Base-by-base conservation (phyloP, 192 early-diverging fungal species). In the Phycomyces nitens region DNA sequence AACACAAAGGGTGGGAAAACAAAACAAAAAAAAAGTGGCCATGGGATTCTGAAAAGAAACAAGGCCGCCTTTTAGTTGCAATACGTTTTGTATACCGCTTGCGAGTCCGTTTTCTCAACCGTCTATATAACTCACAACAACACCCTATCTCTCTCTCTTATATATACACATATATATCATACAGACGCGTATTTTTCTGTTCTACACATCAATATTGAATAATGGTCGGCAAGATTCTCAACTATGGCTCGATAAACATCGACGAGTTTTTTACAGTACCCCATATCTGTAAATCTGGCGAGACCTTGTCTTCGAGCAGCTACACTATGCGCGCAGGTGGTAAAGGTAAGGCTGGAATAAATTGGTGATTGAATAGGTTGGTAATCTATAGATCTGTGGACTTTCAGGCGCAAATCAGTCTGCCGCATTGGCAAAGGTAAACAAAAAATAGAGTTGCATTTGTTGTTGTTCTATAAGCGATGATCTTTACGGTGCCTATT, bases 331-430 rank as follows among this genome's bases (percentile, higher is more conserved):
- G 80, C 26, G 80, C 87, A 7, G 90, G 89, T 53, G 90, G 90
- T 26, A 92, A 92, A 74, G 89, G 80, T 80, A 66, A 42, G 8
- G 18, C 8, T 5, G 16, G 23, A 26, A 56, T 43, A 53, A 14
- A 41, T 9, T 38, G 18, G 9, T 43, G 2, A 20, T 27, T n/a
- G 12, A 4, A 49, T n/a, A n/a, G n/a, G n/a, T n/a, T n/a, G n/a
- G n/a, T n/a, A n/a, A n/a, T n/a, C n/a, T n/a, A n/a, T n/a, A n/a
- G n/a, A 23, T 21, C 29, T 14, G n/a, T 51, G 14, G 14, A 8
- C 18, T 56, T 22, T 0, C 34, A 84, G 91, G 96, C 7, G 91
- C 94, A 9, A 98, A 98, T 58, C 93, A 95, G 62, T 86, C 90
- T 15, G 90, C 91, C 6, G 94, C 96, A 12, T 72, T 92, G 10